Evolutionary conservation across 768 basidiomycete species (phyloP).

Genomic region (Tubosaeta sp.): DNA sequence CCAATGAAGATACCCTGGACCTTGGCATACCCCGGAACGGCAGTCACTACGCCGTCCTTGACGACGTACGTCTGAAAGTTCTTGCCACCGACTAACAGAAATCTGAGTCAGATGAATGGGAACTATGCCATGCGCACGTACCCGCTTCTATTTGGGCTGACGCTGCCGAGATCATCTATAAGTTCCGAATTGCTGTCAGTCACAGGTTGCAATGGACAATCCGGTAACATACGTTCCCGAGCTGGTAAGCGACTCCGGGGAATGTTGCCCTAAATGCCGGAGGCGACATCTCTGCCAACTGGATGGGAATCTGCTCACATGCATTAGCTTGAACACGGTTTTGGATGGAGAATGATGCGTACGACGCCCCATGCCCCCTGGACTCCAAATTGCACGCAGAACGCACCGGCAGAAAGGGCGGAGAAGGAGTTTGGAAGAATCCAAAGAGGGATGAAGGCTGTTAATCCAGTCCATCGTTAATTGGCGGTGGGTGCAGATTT

Average conservation of each 20-base stretch:
- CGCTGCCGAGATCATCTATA: conserved; percentile 62
- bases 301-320: conserved; percentile 56
- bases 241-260: conserved; percentile 80
- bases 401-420: conserved; percentile 75
- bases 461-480: background rate
- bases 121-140: conserved; percentile 24
- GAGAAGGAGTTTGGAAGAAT: conserved; percentile 69
- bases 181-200: background rate
- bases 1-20: conserved; percentile 90
- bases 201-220: background rate
- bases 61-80: conserved; percentile 49
- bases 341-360: conserved; percentile 21
- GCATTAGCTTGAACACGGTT: background rate
- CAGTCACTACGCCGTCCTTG: conserved; percentile 34
- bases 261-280: conserved; percentile 88
- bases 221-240: conserved; percentile 52
- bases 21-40: conserved; percentile 63
- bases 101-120: background rate
- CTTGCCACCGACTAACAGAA: conserved; percentile 52
- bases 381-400: conserved; percentile 82
- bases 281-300: conserved; percentile 80
- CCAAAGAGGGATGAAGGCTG: conserved; percentile 73
- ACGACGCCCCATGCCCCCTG: conserved; percentile 92
- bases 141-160: conserved; percentile 79
- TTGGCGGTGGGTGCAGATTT: background rate